Base-by-base conservation (phyloP, 2,329 filamentous ascomycete species). In the Colletotrichum gigasporum region DNA sequence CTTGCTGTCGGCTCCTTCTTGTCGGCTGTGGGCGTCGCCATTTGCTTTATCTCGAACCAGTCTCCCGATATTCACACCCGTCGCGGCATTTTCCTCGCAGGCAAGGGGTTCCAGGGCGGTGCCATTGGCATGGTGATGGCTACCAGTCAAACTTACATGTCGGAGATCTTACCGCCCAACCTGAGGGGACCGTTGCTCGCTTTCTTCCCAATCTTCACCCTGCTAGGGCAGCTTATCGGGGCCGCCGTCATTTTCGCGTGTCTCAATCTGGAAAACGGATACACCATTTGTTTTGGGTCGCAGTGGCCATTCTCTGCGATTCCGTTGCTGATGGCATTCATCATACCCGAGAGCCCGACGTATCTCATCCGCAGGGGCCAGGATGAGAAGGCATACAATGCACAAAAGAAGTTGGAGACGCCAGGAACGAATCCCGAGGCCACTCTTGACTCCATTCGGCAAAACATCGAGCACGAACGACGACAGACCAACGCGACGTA, bases 341-440 rank as follows among this genome's bases (percentile, higher is more conserved):
- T 82, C 44, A 76, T 86, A 32, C 84, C 84, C 0, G 84, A 87
- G 65, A 83, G 79, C 11, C 85, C 85, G 0, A 75, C 81, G 0
- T 85, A 79, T 63, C 72, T 85, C 2, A 71, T 87, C 1, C 78
- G 82, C 3, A 80, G 78, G 54, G 74, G 73, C 4, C 71, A 71
- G 5, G 70, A 79, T 10, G 73, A 73, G 1, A 70, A 82, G 47
- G 80, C 82, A 2, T 71, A 82, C 63, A 73, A 74, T 61, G 78
- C 83, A 12, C 82, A 86, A 69, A 77, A 76, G 52, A 81, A 83
- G 47, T 80, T 89, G 51, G 81, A 85, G 65, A 79, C 80, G 0
- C 58, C 71, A 0, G 73, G 73, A 4, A 70, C 72, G 2, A 76
- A 80, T 32, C 76, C 79, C 5, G 76, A 79, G 63, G 74, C 75